Evolutionary conservation across 192 early-diverging fungal species (phyloP), one percentile per base, ranked within the genome.

Genomic region (Obelidium mucronatum): DNA sequence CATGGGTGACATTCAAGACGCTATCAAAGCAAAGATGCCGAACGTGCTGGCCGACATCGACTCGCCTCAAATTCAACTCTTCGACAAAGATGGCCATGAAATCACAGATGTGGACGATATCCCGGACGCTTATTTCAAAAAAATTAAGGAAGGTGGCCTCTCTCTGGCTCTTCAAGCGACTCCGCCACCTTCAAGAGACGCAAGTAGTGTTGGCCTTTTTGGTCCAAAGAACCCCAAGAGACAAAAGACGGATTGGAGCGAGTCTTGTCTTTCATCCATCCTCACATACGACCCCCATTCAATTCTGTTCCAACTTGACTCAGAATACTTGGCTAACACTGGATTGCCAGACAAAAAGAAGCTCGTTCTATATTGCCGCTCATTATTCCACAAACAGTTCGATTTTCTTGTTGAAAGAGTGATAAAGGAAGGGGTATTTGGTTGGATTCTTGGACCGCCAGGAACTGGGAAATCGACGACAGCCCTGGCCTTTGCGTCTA

Each of bases 101-200:
- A 54, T 70, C 53, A 70, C 48, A 24, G 51, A 71, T 31, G 62
- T 71, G 26, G 51, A 71, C 2, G 68, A 70, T 48, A 70, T 70
- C 15, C 2, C 68, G 17, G 68, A 54, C 40, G 51, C 13, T 17
- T 71, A 61, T 2, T 60, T 31, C 53, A 62, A 60, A 54, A 33
- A 71, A 51, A n/a, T 66, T n/a, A 66, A 35, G 31, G 26, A 66
- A 11, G 63, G 63, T 22, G 63, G 63, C 40, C 22, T 31, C 22
- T 30, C 63, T 66, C 63, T 66, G n/a, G n/a, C n/a, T n/a, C n/a
- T 44, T 44, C 42, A 44, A 17, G 42, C 17, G 42, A 17, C 42
- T 44, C 42, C 42, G 17, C 42, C 5, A 44, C 42, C 17, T 17
- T 44, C 42, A 44, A 44, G 42, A 17, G 17, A 5, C 42, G 5